Evolutionary conservation across 202 grass and related monocot genomes (phyloP), one percentile per base, ranked within the genome.

Genomic region (Cymbopogon flexuosus): DNA sequence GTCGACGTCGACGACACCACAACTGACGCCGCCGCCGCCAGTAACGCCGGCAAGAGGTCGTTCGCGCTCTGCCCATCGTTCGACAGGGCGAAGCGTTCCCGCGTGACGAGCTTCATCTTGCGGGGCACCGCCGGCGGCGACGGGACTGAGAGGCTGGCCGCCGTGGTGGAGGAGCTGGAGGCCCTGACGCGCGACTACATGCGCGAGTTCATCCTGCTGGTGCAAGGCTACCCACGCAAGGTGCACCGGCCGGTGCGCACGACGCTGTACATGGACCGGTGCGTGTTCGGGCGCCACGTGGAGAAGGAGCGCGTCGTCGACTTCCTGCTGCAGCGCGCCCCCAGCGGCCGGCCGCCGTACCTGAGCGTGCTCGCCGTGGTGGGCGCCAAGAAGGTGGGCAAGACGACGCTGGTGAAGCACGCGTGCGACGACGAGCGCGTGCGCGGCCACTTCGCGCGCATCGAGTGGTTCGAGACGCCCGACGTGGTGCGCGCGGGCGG

Each of bases 211-310:
- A 57, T 87, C 36, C 3, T 78, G 59, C 67, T 87, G 59, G 60
- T 87, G 85, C 85, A 87, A 0, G 85, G 85, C 0, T 83, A 87
- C 85, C 85, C 85, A 0, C 73, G 67, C 14, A 43, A 56, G 59
- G 73, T 87, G 27, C 56, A 34, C 79, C 67, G 79, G 5, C 67
- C 85, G 2, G 80, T 87, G 21, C 12, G 0, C 13, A 87, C 80
- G 0, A 78, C 80, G 66, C 47, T 87, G 60, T 87, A 73, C 85
- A 83, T 87, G 80, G 85, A 87, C 80, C 59, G 29, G 37, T 78
- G 85, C 85, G 74, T 87, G 59, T 87, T 87, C 74, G 85, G 80
- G 0, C 74, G 85, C 4, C 85, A 87, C 68, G 85, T 87, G 10
- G 80, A 87, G 80, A 83, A 45, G 49, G 85, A 87, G 80, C 79